Conservation (phyloP, 1,139 yeast genomes). For the Magnusiomyces tetraspermus region DNA sequence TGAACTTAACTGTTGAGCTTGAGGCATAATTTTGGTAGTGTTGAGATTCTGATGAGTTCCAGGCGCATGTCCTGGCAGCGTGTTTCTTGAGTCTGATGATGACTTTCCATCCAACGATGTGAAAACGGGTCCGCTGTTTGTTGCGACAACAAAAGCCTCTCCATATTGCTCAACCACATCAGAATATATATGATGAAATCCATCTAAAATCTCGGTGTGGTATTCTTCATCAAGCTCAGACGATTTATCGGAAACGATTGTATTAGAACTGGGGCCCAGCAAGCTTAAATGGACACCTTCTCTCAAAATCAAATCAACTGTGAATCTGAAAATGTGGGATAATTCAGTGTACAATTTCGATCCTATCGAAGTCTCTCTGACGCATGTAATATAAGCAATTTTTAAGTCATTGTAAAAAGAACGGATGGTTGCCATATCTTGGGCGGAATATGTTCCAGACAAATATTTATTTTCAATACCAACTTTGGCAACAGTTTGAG, state of each 20-base stretch:
- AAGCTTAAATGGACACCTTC: conserved; percentile 51
- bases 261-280: conserved; percentile 20
- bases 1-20: conserved; percentile 30
- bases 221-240: conserved; percentile 24
- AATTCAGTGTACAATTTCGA: conserved; percentile 46
- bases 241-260: conserved; percentile 14
- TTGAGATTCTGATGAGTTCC: conserved; percentile 50
- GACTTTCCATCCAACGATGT: conserved; percentile 58
- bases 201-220: conserved; percentile 39
- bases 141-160: conserved; percentile 47
- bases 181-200: conserved; percentile 57
- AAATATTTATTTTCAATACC: conserved; percentile 11
- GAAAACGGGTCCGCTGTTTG: conserved; percentile 54
- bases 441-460: conserved; percentile 9
- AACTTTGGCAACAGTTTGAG: conserved; percentile 3
- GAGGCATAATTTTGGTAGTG: conserved; percentile 52
- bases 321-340: conserved; percentile 61
- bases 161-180: conserved; percentile 52
- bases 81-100: conserved; percentile 52
- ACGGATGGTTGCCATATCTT: conserved; percentile 12
- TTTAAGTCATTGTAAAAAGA: conserved; percentile 63
- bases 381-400: conserved; percentile 46
- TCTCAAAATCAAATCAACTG: conserved; percentile 61
- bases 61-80: conserved; percentile 25
- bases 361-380: conserved; percentile 46